A percentile compares a stretch with the other conserved stretches of the same genome.
phyloP scores from a whole-genome alignment of 805 yeast genomes.

The Vanderwaltozyma polyspora region DNA sequence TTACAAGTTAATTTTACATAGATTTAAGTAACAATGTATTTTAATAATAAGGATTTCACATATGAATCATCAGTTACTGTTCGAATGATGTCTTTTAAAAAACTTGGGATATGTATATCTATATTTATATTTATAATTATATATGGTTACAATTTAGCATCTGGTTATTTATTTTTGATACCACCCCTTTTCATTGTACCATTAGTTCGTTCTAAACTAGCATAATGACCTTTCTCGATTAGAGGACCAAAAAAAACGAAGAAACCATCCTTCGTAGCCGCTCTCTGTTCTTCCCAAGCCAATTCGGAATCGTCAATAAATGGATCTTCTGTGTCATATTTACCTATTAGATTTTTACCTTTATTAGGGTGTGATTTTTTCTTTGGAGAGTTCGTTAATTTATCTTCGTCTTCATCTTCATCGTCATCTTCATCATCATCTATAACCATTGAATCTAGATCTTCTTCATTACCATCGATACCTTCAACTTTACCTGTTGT shows the following conservation, averaged over 20 bases:
- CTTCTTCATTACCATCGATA: conserved; percentile 20
- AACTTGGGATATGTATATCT: too few species aligned
- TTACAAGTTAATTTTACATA: too few species aligned
- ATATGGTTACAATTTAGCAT: too few species aligned
- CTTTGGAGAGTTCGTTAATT: conserved; percentile 14
- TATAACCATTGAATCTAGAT: conserved; percentile 10
- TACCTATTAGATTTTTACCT: conserved; percentile 70
- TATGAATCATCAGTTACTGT: too few species aligned
- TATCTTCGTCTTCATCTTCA: conserved; percentile 10
- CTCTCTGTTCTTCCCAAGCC: conserved; percentile 86
- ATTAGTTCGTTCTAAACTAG: conserved; percentile 36
- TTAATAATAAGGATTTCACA: neutral
- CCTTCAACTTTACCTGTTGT: conserved; percentile 7
- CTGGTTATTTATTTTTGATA: conserved; percentile 19
- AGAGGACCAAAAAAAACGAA: conserved; percentile 92
- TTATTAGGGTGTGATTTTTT: conserved; percentile 31
- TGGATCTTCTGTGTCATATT: conserved; percentile 87
- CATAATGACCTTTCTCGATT: conserved; percentile 46
- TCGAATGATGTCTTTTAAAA: too few species aligned
- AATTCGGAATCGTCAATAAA: conserved; percentile 92
- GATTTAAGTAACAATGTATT: neutral
- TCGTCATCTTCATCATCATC: conserved; percentile 17
- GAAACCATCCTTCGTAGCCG: conserved; percentile 88
- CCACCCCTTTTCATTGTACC: conserved; percentile 33
- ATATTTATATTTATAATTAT: too few species aligned